Conservation (phyloP, 192 early-diverging fungal species). For the Umbelopsis ramanniana region DNA sequence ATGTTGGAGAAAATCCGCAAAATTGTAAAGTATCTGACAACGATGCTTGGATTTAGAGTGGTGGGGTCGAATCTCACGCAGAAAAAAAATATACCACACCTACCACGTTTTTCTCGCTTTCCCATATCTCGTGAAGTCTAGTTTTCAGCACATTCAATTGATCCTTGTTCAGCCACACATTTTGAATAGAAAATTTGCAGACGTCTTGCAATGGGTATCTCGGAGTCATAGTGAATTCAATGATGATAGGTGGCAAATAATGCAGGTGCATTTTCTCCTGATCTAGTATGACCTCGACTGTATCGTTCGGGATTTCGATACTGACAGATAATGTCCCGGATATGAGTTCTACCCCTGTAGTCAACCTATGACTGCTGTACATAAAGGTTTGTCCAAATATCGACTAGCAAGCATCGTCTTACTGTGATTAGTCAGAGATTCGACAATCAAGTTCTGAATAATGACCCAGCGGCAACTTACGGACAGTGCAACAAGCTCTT, state of each 20-base stretch:
- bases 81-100: neutral
- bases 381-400: neutral
- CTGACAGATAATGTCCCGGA: neutral
- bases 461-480: neutral
- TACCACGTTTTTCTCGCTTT: constrained; percentile 31
- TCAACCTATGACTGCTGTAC: neutral
- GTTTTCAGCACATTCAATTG: constrained; percentile 15
- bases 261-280: constrained; percentile 12
- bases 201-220: constrained; percentile 25
- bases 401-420: neutral
- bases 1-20: constrained; percentile 6
- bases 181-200: constrained; percentile 24
- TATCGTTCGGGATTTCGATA: neutral
- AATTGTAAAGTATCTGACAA: neutral
- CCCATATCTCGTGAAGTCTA: constrained; percentile 29
- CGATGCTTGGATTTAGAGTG: neutral
- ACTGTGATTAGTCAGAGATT: neutral
- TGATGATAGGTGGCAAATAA: constrained; percentile 31
- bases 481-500: constrained; percentile 1
- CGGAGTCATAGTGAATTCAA: constrained; percentile 33
- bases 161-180: constrained; percentile 29
- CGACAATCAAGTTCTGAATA: neutral
- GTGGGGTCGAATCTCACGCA: too few species aligned
- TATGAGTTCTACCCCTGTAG: neutral
- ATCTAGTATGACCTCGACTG: neutral